phyloP scores from a whole-genome alignment of 305 asterid genomes.

The Withania somnifera region DNA sequence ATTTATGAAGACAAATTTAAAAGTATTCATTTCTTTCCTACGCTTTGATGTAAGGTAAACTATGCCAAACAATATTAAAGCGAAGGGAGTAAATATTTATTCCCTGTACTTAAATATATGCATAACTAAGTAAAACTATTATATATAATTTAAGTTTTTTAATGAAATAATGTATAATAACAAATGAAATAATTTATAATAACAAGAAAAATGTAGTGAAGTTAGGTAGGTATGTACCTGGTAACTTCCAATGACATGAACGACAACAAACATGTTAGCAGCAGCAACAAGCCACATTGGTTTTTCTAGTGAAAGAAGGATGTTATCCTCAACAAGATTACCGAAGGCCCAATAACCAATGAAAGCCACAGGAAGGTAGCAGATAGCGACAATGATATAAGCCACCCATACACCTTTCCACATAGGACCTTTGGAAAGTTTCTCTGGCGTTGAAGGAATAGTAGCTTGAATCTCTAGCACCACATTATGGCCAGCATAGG shows the following conservation, averaged over 20 bases:
- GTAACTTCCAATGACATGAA: conserved; percentile 67
- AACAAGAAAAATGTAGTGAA: background rate
- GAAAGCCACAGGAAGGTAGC: conserved; percentile 60
- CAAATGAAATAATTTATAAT: background rate
- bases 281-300: conserved; percentile 50
- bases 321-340: conserved; percentile 45
- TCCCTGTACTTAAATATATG: too few species aligned
- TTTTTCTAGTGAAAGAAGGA: conserved; percentile 41
- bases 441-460: conserved; percentile 51
- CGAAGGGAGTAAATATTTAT: too few species aligned
- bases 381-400: conserved; percentile 37
- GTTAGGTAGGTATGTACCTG: conserved; percentile 21
- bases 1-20: too few species aligned
- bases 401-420: conserved; percentile 66
- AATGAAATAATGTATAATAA: too few species aligned
- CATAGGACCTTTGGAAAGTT: conserved; percentile 60
- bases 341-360: conserved; percentile 50
- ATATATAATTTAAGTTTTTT: too few species aligned
- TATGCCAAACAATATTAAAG: too few species aligned
- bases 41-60: too few species aligned
- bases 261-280: conserved; percentile 55
- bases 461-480: conserved; percentile 70
- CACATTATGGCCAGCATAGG: conserved; percentile 66
- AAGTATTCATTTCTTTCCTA: too few species aligned
- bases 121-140: too few species aligned